Base-by-base conservation (phyloP, 768 basidiomycete genomes). In the Gymnopilus junonius region DNA sequence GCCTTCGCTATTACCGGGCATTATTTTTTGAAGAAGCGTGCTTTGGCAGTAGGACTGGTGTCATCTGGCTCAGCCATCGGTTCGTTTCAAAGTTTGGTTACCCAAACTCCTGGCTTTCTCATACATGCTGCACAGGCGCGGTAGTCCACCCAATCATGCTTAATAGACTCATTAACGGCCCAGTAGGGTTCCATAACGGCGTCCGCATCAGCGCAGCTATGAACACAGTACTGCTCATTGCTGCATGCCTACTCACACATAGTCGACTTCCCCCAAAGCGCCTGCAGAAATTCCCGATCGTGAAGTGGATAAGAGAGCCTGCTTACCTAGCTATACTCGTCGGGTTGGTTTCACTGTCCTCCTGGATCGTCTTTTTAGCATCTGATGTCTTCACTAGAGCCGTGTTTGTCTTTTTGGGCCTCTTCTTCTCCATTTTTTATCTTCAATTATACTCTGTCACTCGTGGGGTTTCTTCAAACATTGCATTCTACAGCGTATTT, bases 81-180 rank as follows among this genome's bases (percentile, higher is more conserved):
- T 75, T 59, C 29, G 58, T 62, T 29, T 53, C 43, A 12, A 20
- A 46, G 43, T 14, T 10, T 39, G 1, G 7, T 12, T 59, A 1
- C n/a, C 23, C 10, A 11, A 15, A 15, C 15, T 31, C 6, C 4
- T 48, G 21, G 34, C 53, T 31, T 4, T 37, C 34, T 42, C 27
- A 29, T 8, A 34, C 25, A 42, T 17, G 29, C 35, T 27, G 21
- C 12, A 5, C 58, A 74, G 86, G 87, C 4, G 83, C 85, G 31
- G 77, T 85, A 20, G 57, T 87, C 2, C 85, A 87, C 59, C 85
- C 86, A 0, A 85, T 87, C 65, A 79, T 88, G 79, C 71, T 90
- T 27, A 88, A 89, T 66, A 77, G 79, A 40, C 72, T 80, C 6
- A 76, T 80, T 56, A 66, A 73, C 55, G 69, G 76, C 7, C 59